Evolutionary conservation across 2,329 filamentous ascomycete species (phyloP).

Genomic region (Ceratocystis harringtonii): DNA sequence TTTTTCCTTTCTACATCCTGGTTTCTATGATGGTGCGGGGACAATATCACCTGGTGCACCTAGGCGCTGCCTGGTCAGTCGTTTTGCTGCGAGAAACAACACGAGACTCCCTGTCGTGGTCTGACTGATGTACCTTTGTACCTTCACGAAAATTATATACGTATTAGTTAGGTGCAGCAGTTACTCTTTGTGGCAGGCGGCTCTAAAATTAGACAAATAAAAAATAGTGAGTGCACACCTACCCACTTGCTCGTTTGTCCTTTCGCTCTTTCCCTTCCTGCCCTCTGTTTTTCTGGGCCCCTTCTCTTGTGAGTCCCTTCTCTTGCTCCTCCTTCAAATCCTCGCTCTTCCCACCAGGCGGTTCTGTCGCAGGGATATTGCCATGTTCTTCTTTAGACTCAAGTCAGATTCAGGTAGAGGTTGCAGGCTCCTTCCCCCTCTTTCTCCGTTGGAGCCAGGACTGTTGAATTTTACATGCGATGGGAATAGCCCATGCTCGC

Average conservation of each 20-base stretch:
- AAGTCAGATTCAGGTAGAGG: constrained; percentile 3
- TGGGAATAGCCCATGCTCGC: not conserved
- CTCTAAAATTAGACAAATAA: not conserved
- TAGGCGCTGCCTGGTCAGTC: no score
- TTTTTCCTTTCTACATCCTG: not conserved
- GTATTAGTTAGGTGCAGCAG: not conserved
- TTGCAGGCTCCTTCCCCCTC: not conserved
- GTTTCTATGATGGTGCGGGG: not conserved
- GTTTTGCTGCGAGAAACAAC: no score
- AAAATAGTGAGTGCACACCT: not conserved
- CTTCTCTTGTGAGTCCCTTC: not conserved
- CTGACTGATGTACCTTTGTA: not conserved
- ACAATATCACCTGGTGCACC: not conserved
- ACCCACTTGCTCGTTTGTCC: not conserved
- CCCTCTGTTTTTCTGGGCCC: not conserved
- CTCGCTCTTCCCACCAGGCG: not conserved
- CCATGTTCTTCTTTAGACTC: constrained; percentile 5
- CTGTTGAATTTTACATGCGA: not conserved
- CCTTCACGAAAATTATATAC: not conserved
- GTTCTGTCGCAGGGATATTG: not conserved
- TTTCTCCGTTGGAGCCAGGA: not conserved
- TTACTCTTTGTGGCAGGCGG: not conserved
- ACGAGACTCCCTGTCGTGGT: no score
- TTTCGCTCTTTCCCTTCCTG: no score
- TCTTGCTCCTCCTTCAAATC: not conserved